phyloP scores from a whole-genome alignment of 2,329 filamentous ascomycete species.

The Colletotrichum brevisporum region DNA sequence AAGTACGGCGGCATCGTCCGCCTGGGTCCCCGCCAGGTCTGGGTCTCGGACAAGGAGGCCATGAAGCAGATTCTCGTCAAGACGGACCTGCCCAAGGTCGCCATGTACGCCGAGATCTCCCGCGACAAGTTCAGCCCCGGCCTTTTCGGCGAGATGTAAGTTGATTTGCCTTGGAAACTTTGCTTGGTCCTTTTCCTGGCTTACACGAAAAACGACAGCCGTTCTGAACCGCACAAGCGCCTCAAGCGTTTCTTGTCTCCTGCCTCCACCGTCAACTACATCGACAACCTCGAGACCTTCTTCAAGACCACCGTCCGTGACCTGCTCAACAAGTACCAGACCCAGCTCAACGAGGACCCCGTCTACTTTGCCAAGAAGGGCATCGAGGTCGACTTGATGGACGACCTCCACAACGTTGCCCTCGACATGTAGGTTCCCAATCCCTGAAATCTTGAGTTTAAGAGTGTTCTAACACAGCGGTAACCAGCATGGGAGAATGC shows the following conservation, averaged over 20 bases:
- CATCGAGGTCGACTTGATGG: conserved; percentile 46
- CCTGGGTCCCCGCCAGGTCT: conserved; percentile 43
- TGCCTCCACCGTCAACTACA: conserved; percentile 46
- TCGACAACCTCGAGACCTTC: conserved; percentile 44
- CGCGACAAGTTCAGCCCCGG: conserved; percentile 41
- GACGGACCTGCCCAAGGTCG: conserved; percentile 43
- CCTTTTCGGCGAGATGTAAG: conserved; percentile 44
- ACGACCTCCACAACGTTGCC: conserved; percentile 47
- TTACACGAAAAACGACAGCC: conserved; percentile 31
- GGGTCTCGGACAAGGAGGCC: conserved; percentile 43
- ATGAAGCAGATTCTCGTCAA: conserved; percentile 44
- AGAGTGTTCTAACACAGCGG: too few relatives aligned
- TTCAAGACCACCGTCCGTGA: conserved; percentile 43
- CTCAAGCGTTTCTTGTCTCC: conserved; percentile 46
- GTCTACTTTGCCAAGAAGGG: conserved; percentile 36
- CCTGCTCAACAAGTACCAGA: conserved; percentile 32
- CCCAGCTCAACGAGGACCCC: conserved; percentile 22
- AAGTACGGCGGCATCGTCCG: conserved; percentile 43
- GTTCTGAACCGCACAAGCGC: conserved; percentile 44
- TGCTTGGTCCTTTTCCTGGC: too few relatives aligned
- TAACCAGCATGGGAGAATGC: conserved; percentile 44
- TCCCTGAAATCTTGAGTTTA: background rate
- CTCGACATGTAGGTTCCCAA: conserved; percentile 43
- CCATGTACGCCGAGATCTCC: conserved; percentile 45
- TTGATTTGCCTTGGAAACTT: too few relatives aligned